Evolutionary conservation across 2,329 filamentous ascomycete species (phyloP), one percentile per base, ranked within the genome.

Genomic region (Trichoderma cornu-damae): DNA sequence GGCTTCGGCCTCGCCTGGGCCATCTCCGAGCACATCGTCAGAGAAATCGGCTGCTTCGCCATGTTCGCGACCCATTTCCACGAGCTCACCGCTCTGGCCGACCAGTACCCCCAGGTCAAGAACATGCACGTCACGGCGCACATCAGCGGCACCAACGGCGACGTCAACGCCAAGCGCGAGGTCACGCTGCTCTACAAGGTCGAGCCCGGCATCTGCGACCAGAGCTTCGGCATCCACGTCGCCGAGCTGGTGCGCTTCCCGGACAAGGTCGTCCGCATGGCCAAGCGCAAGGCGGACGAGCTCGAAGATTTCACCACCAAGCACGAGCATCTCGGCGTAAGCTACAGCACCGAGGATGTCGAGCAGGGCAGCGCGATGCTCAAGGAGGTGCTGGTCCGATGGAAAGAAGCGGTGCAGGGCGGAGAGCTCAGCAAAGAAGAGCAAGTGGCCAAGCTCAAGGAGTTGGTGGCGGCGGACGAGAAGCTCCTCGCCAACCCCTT

Each of bases 1-100:
- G 94, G 94, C 7, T 99, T 99, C 66, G 94, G 95, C 35, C 83
- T 99, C n/a, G 94, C 95, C 0, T 99, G 94, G 94, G 94, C 94
- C 50, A 99, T 99, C 61, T 96, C 90, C 0, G 94, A 99, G 73
- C 91, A 99, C 73, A 97, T 99, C 62, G 82, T 99, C 68, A 90
- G 88, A 59, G 91, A 97, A 69, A 97, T 99, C 60, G 88, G 90
- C 55, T 96, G 92, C 65, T 96, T 90, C 67, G 89, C 90, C 58
- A 86, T 96, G 72, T 99, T 99, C 69, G 94, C 95, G 4, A 99
- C 94, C 1, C 94, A 99, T 71, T 99, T 99, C 77, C 95, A 99
- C 76, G 94, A 99, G 72, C 79, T 99, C 49, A 99, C 94, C 0
- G 92, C 93, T 1, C 79, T 99, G 22, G 89, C 87, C 3, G 90